Conservation (phyloP, 768 basidiomycete species). For the Strobilomyces confusus region DNA sequence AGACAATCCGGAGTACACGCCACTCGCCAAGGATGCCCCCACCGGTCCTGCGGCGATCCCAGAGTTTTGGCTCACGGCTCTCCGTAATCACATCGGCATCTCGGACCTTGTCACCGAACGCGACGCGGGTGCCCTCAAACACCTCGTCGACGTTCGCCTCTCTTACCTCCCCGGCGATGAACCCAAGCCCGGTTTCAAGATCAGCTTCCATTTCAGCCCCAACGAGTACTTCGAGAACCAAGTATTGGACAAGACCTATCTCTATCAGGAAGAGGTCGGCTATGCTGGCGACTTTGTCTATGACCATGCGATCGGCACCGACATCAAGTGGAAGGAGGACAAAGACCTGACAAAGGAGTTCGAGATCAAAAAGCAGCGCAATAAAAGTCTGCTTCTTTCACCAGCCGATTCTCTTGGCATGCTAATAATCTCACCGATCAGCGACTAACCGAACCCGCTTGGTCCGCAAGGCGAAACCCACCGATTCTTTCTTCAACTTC, state of each 20-base stretch:
- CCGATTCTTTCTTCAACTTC: conserved; percentile 99
- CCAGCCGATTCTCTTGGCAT: neutral
- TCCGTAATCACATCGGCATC: conserved; percentile 86
- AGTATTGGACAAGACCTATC: conserved; percentile 87
- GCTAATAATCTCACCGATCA: conserved; percentile 26
- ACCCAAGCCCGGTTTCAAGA: conserved; percentile 88
- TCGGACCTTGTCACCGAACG: conserved; percentile 90
- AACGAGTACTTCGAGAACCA: conserved; percentile 90
- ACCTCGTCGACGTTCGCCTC: conserved; percentile 75
- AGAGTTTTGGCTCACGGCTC: conserved; percentile 97
- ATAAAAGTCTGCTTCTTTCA: conserved; percentile 70
- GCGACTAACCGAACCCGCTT: conserved; percentile 83
- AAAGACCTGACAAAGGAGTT: conserved; percentile 97
- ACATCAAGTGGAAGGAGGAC: conserved; percentile 97
- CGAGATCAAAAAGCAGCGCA: conserved; percentile 98
- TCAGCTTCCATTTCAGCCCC: conserved; percentile 73
- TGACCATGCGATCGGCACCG: conserved; percentile 86
- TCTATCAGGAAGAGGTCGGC: conserved; percentile 89
- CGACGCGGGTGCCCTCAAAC: conserved; percentile 82
- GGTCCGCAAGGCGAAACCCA: conserved; percentile 81
- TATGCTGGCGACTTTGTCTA: conserved; percentile 97
- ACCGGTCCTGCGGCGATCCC: conserved; percentile 56
- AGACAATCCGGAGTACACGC: conserved; percentile 62
- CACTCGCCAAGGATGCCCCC: conserved; percentile 51
- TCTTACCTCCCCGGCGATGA: conserved; percentile 64